Base-by-base conservation (phyloP, 352 stramenopile genomes). In the Phytophthora ramorum region DNA sequence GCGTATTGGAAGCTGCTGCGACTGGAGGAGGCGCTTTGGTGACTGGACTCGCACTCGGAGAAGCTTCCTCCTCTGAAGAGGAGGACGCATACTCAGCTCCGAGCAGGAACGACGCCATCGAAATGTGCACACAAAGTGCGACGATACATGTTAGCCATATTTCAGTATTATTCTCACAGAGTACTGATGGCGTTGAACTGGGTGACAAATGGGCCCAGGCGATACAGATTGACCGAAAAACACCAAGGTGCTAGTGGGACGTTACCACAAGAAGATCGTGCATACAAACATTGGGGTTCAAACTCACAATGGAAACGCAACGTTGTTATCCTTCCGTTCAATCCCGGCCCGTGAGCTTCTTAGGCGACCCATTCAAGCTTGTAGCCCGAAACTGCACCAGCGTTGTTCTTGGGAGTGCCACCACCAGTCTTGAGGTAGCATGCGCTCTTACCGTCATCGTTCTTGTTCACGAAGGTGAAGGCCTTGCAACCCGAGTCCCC, bases 381-480 rank as follows among this genome's bases (percentile, higher is more conserved):
- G 62, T 71, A 85, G 19, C 68, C 76, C 5, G 79, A 88, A 53
- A 88, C 59, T 5, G 74, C 79, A 19, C 58, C 64, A 13, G 69
- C 47, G 13, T 79, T 66, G 3, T n/a, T 37, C 38, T 66, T 68
- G 22, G 59, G 61, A 48, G 71, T 71, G 16, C 73, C 75, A 14
- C 55, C 19, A 5, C 73, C 68, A 34, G 41, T 67, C 61, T 88
- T 90, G 19, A 90, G 54, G 70, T 87, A 90, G 63, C 81, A 90
- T n/a, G 78, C 76, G 24, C 64, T 81, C 22, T 66, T 55, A 17
- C 78, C 78, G 38, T 87, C 74, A 14, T 72, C 24, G 45, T 87
- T 83, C 58, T 84, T 75, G 67, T 87, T 90, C 34, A 87, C 66
- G 43, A 86, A 90, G 16, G 79, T 88, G 74, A 79, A 89, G 10